These are phyloP conservation scores for Coniochaeta pulveracea DNA, from an alignment of 2,329 filamentous ascomycete genomes.

Conservation along the genomic window DNA sequence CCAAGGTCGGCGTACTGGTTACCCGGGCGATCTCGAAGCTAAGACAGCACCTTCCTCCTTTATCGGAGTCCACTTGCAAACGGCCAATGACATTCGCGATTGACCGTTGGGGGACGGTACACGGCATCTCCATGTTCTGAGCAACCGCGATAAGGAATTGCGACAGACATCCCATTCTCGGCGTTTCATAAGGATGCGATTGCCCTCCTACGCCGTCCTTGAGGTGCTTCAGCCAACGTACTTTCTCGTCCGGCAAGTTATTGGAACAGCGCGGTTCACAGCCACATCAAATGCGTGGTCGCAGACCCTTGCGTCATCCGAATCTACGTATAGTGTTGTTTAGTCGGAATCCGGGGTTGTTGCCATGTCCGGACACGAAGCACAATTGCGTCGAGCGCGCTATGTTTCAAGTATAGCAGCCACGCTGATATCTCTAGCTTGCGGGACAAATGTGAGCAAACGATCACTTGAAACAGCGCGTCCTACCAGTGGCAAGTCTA, in stretches of 20 bases:
- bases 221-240: no score
- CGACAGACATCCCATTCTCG: slow-evolving; percentile 1
- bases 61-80: slow-evolving; percentile 2
- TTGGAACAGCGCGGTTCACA: no score
- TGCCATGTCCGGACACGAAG: slow-evolving; percentile 2
- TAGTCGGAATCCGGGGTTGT: no score
- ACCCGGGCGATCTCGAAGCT: no score
- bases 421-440: slow-evolving; percentile 74
- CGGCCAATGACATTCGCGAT: not conserved
- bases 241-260: no score
- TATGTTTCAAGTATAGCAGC: slow-evolving; percentile 77
- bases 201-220: not conserved
- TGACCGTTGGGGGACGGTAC: slow-evolving; percentile 1
- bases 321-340: slow-evolving; percentile 5
- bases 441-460: slow-evolving; percentile 82
- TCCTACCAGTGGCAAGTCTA: not conserved
- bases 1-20: no score
- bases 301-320: slow-evolving; percentile 2
- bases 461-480: not conserved
- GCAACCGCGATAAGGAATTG: not conserved
- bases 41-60: slow-evolving; percentile 4
- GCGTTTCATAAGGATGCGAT: slow-evolving; percentile 1
- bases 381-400: slow-evolving; percentile 48
- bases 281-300: not conserved
- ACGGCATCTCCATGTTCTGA: slow-evolving; percentile 1